Conservation (phyloP, 2,329 filamentous ascomycete genomes). For the Cytospora chrysosperma region DNA sequence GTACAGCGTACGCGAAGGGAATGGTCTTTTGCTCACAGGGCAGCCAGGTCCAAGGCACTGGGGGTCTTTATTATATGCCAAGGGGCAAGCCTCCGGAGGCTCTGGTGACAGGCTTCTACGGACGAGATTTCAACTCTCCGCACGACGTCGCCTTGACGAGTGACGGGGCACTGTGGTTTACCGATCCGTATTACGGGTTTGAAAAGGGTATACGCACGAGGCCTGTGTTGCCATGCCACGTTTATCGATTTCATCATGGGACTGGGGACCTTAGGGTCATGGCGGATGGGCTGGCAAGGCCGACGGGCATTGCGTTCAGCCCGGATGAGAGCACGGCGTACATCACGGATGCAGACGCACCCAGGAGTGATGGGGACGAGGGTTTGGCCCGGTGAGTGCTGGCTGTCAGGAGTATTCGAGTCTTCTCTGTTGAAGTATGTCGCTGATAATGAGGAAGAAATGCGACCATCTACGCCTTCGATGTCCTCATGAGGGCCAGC, state of each 20-base stretch:
- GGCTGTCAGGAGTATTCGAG: neutral
- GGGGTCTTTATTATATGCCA: conserved; percentile 42
- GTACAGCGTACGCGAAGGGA: conserved; percentile 54
- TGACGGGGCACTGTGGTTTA: conserved; percentile 49
- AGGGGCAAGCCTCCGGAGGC: conserved; percentile 33
- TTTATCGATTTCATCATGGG: conserved; percentile 46
- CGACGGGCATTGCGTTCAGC: conserved; percentile 42
- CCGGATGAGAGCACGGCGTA: conserved; percentile 42
- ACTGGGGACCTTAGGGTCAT: conserved; percentile 45
- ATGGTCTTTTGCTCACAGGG: conserved; percentile 32
- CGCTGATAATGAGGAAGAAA: conserved; percentile 27
- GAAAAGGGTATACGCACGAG: conserved; percentile 44
- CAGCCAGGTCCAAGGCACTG: conserved; percentile 21
- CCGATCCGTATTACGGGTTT: conserved; percentile 45
- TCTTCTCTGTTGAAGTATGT: neutral
- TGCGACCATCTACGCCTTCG: conserved; percentile 48
- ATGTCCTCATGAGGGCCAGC: conserved; percentile 39
- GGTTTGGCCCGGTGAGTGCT: conserved; percentile 32
- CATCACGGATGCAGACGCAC: conserved; percentile 40
- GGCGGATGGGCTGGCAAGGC: conserved; percentile 45
- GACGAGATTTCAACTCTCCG: conserved; percentile 47
- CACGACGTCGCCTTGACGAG: conserved; percentile 41
- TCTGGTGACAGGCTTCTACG: conserved; percentile 44
- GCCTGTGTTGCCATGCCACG: conserved; percentile 46
- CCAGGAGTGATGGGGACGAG: conserved; percentile 31